Base-by-base conservation (phyloP, 1,284 basidiomycete species). In the Heliocybe sulcata region DNA sequence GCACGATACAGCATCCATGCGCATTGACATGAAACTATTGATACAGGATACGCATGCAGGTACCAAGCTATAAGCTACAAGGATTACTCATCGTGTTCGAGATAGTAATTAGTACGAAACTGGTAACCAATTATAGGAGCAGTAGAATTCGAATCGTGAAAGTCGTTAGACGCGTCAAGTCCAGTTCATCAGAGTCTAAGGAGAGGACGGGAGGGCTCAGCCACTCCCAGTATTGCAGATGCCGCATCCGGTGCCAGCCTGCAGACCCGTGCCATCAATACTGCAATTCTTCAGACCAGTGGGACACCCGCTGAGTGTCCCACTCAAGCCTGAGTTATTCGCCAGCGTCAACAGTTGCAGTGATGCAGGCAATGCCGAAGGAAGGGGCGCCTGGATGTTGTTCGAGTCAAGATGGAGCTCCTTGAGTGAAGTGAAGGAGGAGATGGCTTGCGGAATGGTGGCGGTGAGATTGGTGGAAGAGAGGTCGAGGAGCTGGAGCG, bases 341-440 rank as follows among this genome's bases (percentile, higher is more conserved):
- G 61, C 55, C 0, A 71, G 58, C 31, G 60, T 57, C n/a, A 71
- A 58, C 1, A 61, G 65, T 47, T 72, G 66, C 29, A 73, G 51
- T 16, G 62, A 59, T 42, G 57, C 54, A 9, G 69, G 70, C 53
- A 74, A 61, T 2, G 50, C 29, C 33, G 57, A 60, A 20, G 61
- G 70, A 49, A 72, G 61, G 12, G 63, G 54, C 16, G 67, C 58
- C 0, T 65, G 62, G 26, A 74, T 62, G 55, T 72, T 69, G 54
- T 72, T 70, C 1, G 61, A 62, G 23, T 65, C 58, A 0, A 72
- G 64, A 19, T 72, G 59, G 22, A 72, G 35, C 50, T 72, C 71
- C 0, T 59, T 63, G 8, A 72, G 65, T 2, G 58, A 55, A 4
- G 56, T 61, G 20, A 70, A 64, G 14, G 64, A 61, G 8, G 64